Evolutionary conservation across 495 filamentous ascomycete genomes (phyloP), one percentile per base, ranked within the genome.

Genomic region (Alectoria sarmentosa): DNA sequence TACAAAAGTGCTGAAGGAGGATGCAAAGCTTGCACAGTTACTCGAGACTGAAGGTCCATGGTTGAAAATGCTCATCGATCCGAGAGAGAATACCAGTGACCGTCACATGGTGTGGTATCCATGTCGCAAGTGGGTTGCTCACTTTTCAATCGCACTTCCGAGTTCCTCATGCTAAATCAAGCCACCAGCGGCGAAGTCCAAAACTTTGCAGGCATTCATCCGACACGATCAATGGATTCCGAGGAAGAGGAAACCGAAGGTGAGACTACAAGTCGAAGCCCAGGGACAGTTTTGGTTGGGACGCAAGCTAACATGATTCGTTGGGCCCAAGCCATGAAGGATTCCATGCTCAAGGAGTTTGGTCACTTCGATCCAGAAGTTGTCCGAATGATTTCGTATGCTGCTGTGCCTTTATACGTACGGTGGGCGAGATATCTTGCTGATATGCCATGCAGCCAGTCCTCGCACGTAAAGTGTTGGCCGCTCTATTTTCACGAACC

Each of bases 381-480:
- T 4, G 57, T 58, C 21, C 71, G 68, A 30, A 61, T 73, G 30
- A 69, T 71, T 49, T 37, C 52, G 65, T 69, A 26, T 26, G 56
- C 19, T 42, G 14, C 44, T 17, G 1, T 10, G 6, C 48, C 26
- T 19, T 2, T 15, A 8, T 57, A 17, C 32, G 15, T 9, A 28
- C 17, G 17, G 32, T 39, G 15, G 17, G 9, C 8, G 2, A 21
- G 6, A 23, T 8, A 11, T 34, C 26, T 21, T 32, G 17, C 57
- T 66, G 38, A 61, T 14, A 17, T 55, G 13, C 66, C 21, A 13
- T 32, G 44, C 21, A 68, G 67, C 9, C 54, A 66, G 37, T 76
- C 77, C 8, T 72, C 75, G 46, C 80, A 83, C 9, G 67, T 82
- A 26, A 80, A 81, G 64, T 73, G 76, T 1, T 83, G 80, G 80